Evolutionary conservation across 2,329 filamentous ascomycete genomes (phyloP), one percentile per base, ranked within the genome.

Genomic region (Phyllosticta citriasiana): DNA sequence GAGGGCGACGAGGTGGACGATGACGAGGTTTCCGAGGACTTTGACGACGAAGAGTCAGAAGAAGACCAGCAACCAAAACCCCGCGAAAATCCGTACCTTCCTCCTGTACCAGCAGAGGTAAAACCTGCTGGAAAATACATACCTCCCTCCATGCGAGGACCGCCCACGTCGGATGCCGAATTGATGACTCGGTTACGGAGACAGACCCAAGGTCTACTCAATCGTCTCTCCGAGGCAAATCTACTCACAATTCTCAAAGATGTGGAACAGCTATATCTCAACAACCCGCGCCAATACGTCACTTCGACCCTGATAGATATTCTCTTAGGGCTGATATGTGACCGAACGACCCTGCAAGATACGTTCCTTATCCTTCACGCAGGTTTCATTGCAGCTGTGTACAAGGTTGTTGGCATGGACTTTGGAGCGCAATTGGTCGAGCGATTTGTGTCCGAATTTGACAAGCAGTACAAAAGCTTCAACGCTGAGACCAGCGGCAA

Each of bases 361-460:
- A 94, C 92, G 0, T 95, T 97, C 67, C 84, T 97, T 60, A 91
- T 97, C 57, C 82, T 97, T 10, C 88, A 91, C 61, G 91, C 92
- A 47, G 93, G 91, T 4, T 97, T 97, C 70, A 85, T 93, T 40
- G 86, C 93, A 4, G 91, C 91, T 0, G 75, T 96, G 0, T 96
- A 96, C 76, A 95, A 90, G 70, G 81, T 94, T 6, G 82, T 94
- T 53, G 94, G 94, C 5, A 87, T 87, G 14, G 93, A 96, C 68
- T 92, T 97, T 74, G 93, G 91, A 3, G 93, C 92, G 0, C 88
- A 95, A 68, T 80, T 97, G 25, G 78, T 97, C 8, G 89, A 95
- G 65, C 84, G 85, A 40, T 78, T 93, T 6, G 88, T 95, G 16
- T 83, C 88, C 55, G 83, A 86, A 8, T 91, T 97, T 70, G 85